phyloP scores from a whole-genome alignment of 306 rosid species.

The Ceratonia siliqua region DNA sequence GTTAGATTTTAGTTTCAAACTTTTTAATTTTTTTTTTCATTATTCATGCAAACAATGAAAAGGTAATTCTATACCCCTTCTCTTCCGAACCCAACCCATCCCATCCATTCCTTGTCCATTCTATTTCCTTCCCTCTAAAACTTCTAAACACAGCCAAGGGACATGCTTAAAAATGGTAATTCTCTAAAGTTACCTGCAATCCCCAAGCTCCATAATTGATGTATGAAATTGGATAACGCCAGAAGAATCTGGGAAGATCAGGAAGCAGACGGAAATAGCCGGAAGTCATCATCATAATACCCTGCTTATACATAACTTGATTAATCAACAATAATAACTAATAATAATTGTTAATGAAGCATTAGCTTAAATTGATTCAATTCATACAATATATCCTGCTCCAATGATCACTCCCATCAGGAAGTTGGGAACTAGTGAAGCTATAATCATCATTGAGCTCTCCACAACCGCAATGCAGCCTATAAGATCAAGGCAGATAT shows the following conservation, averaged over 20 bases:
- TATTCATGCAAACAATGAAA: no score
- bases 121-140: no score
- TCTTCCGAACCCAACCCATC: no score
- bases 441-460: slow-evolving; percentile 87
- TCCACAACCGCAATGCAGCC: slow-evolving; percentile 77
- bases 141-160: no score
- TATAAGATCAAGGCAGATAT: slow-evolving; percentile 61
- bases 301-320: slow-evolving; percentile 44
- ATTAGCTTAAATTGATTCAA: neutral
- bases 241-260: slow-evolving; percentile 76
- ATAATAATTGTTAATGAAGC: neutral
- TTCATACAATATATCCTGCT: slow-evolving; percentile 84
- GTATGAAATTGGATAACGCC: slow-evolving; percentile 90
- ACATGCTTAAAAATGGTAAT: neutral
- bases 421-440: slow-evolving; percentile 92
- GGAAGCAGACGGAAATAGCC: slow-evolving; percentile 68
- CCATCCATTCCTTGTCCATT: no score
- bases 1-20: no score
- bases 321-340: neutral
- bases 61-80: no score
- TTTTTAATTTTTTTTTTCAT: no score
- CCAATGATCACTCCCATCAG: slow-evolving; percentile 83
- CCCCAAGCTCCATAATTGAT: slow-evolving; percentile 87
- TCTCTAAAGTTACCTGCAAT: slow-evolving; percentile 57
- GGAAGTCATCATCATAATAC: slow-evolving; percentile 90